Evolutionary conservation across 2,329 filamentous ascomycete genomes (phyloP).

Genomic region (Cytospora schulzeri): DNA sequence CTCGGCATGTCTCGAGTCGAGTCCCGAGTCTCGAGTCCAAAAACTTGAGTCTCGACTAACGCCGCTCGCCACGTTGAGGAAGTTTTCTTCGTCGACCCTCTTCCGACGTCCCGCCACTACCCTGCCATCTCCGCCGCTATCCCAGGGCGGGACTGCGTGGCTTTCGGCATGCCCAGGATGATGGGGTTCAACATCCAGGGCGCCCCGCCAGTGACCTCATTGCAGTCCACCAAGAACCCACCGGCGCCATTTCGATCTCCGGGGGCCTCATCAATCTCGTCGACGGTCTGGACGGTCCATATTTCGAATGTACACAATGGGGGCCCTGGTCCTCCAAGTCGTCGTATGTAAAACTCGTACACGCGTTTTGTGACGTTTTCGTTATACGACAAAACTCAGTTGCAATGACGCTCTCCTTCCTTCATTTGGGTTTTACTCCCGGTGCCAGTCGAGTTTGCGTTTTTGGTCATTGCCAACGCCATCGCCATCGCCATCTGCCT

Average conservation of each 20-base stretch:
- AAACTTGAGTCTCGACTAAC: not conserved
- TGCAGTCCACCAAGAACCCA: conserved; percentile 14
- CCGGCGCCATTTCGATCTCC: conserved; percentile 9
- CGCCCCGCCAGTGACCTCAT: conserved; percentile 17
- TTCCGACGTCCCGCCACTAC: not conserved
- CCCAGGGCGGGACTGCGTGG: not conserved
- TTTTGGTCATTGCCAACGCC: not conserved
- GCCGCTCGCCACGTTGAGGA: not conserved
- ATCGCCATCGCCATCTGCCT: not conserved
- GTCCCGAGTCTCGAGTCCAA: not conserved
- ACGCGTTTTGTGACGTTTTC: conserved; percentile 17
- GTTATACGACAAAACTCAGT: not conserved
- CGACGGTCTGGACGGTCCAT: not conserved
- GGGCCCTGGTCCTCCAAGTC: not conserved
- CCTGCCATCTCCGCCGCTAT: not conserved
- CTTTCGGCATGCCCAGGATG: not conserved
- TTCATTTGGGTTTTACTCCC: not conserved
- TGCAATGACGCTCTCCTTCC: not conserved
- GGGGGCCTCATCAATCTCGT: not conserved
- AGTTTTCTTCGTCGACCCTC: not conserved
- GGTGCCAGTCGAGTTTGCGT: not conserved
- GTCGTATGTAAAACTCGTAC: not conserved
- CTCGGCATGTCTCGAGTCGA: not conserved
- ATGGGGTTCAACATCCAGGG: not conserved
- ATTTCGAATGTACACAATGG: not conserved